Conservation (phyloP, 768 basidiomycete genomes). For the Suillus bovinus region DNA sequence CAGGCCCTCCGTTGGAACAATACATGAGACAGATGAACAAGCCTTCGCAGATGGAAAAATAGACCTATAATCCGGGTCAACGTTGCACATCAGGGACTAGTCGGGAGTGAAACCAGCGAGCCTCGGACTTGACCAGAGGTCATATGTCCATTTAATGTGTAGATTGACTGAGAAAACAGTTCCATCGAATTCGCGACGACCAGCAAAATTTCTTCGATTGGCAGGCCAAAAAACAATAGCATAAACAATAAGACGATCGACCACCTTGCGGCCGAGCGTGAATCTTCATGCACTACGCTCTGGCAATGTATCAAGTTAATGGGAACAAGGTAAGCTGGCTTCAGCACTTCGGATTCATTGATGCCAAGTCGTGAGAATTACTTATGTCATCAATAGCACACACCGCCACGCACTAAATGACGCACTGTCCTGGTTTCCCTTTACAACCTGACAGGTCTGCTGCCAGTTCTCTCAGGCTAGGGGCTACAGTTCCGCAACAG, state of each 20-base stretch:
- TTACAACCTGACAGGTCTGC: not conserved
- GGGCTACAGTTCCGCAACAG: no score
- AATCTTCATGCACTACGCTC: not conserved
- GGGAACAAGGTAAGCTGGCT: not conserved
- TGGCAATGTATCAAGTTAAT: not conserved
- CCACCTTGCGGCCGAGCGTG: not conserved
- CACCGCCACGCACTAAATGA: no score
- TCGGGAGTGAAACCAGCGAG: not conserved
- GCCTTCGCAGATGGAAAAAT: no score
- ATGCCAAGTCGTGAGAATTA: not conserved
- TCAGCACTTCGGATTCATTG: not conserved
- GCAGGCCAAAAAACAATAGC: not conserved
- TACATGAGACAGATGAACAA: not conserved
- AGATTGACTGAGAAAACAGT: not conserved
- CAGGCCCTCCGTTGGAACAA: not conserved
- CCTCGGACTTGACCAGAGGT: not conserved
- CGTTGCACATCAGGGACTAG: no score
- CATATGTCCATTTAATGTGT: not conserved
- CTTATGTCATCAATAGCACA: slow-evolving; percentile 1
- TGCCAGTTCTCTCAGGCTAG: no score
- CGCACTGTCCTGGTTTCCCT: no score
- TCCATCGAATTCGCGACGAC: not conserved
- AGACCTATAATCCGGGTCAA: not conserved
- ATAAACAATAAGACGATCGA: not conserved
- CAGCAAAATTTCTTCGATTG: not conserved